Base-by-base conservation (phyloP, 202 grass and related monocot genomes). In the Zoysia matrella region DNA sequence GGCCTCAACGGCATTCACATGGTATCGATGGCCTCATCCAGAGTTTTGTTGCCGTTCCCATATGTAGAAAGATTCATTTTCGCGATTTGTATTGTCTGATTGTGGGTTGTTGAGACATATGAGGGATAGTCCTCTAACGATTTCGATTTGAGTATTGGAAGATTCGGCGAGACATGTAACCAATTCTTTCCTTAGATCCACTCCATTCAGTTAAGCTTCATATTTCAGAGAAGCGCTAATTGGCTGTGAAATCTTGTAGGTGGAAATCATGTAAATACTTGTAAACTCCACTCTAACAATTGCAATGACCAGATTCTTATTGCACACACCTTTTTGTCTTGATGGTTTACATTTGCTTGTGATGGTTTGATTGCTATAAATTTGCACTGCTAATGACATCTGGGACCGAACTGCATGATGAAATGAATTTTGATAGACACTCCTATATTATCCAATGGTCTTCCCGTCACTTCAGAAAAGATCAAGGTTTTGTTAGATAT, bases 111-210 rank as follows among this genome's bases (percentile, higher is more conserved):
- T 55, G 55, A n/a, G 66, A 22, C 22, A 22, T 22, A 22, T 22
- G 22, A 22, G 22, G 22, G 22, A 22, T 22, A 22, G 22, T 22
- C 22, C 22, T 22, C 22, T 22, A 22, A 22, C 22, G 22, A 22
- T 22, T 22, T 22, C 22, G 22, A 22, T 22, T 22, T 22, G 22
- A 22, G 22, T 22, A 22, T 22, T 22, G 22, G 22, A 22, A 22
- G 22, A 80, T 80, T 74, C 47, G 76, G 52, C 13, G 14, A 68
- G 67, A 77, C 40, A 47, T 58, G 68, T 64, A 40, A 58, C 83
- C 1, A 69, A 49, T 73, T 90, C 86, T 70, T 91, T 90, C 81
- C 66, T 2, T 80, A 73, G 46, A 77, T 73, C 57, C 75, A 5
- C 39, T 73, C 3, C 3, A 2, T 87, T 80, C 39, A 44, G n/a